Base-by-base conservation (phyloP, 805 yeast species). In the Teunomyces kruisii region DNA sequence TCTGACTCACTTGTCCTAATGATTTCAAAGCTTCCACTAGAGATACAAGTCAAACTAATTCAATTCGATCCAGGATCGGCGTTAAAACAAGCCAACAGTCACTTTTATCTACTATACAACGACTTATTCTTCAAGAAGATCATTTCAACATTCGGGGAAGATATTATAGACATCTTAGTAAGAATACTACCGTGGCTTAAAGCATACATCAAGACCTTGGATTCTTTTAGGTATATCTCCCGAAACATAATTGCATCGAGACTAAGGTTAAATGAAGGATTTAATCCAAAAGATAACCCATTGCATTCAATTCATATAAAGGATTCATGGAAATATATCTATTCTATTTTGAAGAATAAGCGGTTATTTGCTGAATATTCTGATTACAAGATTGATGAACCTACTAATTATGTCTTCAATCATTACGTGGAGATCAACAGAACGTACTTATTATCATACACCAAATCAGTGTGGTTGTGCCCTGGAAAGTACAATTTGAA, bases 261-360 rank as follows among this genome's bases (percentile, higher is more conserved):
- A 39, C 54, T 64, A 17, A 47, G 56, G 8, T 50, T 78, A 38
- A 53, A 51, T 5, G 62, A 62, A 15, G 61, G 8, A 14, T 6
- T n/a, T 13, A 64, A 14, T 38, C 27, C 40, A 24, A 42, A 32
- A 13, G 37, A 27, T 8, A 22, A 37, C 40, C 58, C 59, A 6
- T 51, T 65, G 13, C 51, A 66, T 43, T 53, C 57, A 17, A 47
- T 51, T 9, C 77, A 56, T 48, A 56, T 78, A 10, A 67, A 65
- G 44, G 84, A 79, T 57, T 76, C 82, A 0, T 83, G 86, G 85
- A 68, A 64, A 49, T 62, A 81, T 24, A 65, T 80, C 1, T 78
- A 76, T 48, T 71, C 79, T 0, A 61, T 83, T 6, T 59, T 79
- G 45, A 71, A 69, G 48, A 80, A 79, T 53, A 70, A 79, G 40